Conservation (phyloP, 1,139 yeast species). For the Sugiyamaella neomexicana region DNA sequence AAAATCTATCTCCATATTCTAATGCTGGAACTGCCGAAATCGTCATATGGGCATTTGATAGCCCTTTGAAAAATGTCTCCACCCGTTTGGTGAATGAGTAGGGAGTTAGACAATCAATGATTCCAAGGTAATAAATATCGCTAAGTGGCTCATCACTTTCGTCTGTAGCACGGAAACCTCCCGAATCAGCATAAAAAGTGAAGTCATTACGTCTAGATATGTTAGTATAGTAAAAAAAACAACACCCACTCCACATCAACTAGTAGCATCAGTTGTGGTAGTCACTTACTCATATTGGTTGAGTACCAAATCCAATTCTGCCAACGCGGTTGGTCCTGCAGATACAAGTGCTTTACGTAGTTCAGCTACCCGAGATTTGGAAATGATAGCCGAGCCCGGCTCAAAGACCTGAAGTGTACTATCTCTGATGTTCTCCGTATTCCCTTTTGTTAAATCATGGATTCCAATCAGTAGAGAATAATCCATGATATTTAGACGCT, state of each 20-base stretch:
- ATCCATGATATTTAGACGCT: constrained; percentile 87
- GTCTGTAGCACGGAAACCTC: constrained; percentile 81
- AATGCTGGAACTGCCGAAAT: constrained; percentile 88
- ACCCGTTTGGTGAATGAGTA: constrained; percentile 73
- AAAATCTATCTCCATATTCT: constrained; percentile 87
- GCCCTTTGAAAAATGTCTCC: constrained; percentile 83
- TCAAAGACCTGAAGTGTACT: constrained; percentile 42
- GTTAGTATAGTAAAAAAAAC: too few relatives aligned
- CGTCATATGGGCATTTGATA: constrained; percentile 65
- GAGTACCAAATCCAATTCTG: constrained; percentile 38
- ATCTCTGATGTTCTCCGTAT: constrained; percentile 45
- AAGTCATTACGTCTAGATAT: constrained; percentile 37
- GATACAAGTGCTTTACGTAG: constrained; percentile 42
- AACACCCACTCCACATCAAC: too few relatives aligned
- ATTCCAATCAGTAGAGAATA: constrained; percentile 86
- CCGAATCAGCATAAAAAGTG: constrained; percentile 76
- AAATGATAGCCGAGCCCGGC: constrained; percentile 35
- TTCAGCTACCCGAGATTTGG: constrained; percentile 38
- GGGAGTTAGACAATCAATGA: constrained; percentile 89
- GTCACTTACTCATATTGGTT: constrained; percentile 31
- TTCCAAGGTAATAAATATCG: constrained; percentile 84
- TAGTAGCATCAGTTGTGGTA: too few relatives aligned
- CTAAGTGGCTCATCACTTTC: constrained; percentile 60
- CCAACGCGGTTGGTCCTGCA: constrained; percentile 42
- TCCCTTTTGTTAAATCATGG: constrained; percentile 68